Percentiles rank a stretch among this genome's conserved stretches.
Evolutionary conservation across 139 green algal species (phyloP).

Genomic region (Haematococcus lacustris): DNA sequence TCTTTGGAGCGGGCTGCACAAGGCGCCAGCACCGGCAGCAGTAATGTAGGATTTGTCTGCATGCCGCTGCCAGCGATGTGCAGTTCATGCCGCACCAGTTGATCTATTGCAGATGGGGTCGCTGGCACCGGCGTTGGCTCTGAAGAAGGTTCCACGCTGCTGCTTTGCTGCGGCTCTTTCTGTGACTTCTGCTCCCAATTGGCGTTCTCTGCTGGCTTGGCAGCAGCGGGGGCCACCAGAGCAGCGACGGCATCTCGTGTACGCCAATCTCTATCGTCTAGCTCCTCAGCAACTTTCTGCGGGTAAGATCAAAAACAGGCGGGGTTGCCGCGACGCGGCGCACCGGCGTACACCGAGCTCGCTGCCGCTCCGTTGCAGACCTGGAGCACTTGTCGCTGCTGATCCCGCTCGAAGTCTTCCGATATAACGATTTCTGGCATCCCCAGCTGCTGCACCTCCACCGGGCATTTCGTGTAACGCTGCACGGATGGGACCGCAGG

Average conservation of each 20-base stretch:
- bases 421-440: constrained; percentile 56
- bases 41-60: too few relatives aligned
- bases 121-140: too few relatives aligned
- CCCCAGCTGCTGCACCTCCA: constrained; percentile 52
- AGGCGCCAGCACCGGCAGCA: too few relatives aligned
- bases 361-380: too few relatives aligned
- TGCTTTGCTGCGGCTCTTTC: constrained; percentile 28
- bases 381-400: constrained; percentile 48
- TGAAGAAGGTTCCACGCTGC: too few relatives aligned
- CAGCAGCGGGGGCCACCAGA: background rate
- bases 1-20: constrained; percentile 20
- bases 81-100: too few relatives aligned
- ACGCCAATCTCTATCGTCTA: constrained; percentile 65
- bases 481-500: constrained; percentile 24
- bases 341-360: too few relatives aligned
- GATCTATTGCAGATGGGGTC: too few relatives aligned
- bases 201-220: too few relatives aligned
- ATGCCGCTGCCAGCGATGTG: too few relatives aligned
- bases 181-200: constrained; percentile 10
- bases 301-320: too few relatives aligned
- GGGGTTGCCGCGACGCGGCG: too few relatives aligned
- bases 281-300: constrained; percentile 48
- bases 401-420: constrained; percentile 49
- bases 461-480: constrained; percentile 48
- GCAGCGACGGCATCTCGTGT: constrained; percentile 19